These are phyloP conservation scores for Cucurbita pepo DNA, from an alignment of 306 rosid species.

Conservation along the genomic window DNA sequence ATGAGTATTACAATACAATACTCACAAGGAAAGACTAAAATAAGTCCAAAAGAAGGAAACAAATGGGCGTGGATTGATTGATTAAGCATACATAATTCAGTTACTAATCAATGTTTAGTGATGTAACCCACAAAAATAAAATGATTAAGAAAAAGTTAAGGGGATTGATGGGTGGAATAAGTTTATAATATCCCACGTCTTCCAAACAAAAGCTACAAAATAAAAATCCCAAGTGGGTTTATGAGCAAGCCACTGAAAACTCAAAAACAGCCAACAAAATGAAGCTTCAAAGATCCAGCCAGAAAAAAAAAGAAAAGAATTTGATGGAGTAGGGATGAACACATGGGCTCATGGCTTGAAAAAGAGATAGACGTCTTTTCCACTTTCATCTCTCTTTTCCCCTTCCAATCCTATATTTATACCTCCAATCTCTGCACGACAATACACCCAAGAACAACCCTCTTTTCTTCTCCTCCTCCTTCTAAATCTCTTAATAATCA, in stretches of 20 bases:
- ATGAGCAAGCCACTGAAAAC: background rate
- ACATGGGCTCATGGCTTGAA: background rate
- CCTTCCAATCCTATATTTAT: background rate
- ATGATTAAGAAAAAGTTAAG: too few species aligned
- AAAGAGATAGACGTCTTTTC: too few species aligned
- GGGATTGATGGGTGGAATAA: background rate
- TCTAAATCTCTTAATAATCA: too few species aligned
- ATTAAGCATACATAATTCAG: too few species aligned
- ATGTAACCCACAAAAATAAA: too few species aligned
- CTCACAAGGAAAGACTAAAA: too few species aligned
- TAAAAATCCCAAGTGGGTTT: background rate
- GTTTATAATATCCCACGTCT: background rate
- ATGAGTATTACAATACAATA: too few species aligned
- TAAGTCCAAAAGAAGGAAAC: too few species aligned
- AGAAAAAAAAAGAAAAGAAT: background rate
- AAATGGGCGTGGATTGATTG: too few species aligned
- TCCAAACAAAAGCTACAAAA: slow-evolving; percentile 6
- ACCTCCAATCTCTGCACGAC: slow-evolving; percentile 20
- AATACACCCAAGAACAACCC: background rate
- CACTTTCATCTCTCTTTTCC: too few species aligned
- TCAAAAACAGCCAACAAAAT: background rate
- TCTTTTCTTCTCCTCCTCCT: background rate
- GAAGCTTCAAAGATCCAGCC: background rate
- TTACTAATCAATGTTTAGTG: too few species aligned
- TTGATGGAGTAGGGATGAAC: background rate